Percentiles rank a stretch among this genome's conserved stretches.
Evolutionary conservation across 768 basidiomycete genomes (phyloP).

Genomic region (Termitomyces sp.): DNA sequence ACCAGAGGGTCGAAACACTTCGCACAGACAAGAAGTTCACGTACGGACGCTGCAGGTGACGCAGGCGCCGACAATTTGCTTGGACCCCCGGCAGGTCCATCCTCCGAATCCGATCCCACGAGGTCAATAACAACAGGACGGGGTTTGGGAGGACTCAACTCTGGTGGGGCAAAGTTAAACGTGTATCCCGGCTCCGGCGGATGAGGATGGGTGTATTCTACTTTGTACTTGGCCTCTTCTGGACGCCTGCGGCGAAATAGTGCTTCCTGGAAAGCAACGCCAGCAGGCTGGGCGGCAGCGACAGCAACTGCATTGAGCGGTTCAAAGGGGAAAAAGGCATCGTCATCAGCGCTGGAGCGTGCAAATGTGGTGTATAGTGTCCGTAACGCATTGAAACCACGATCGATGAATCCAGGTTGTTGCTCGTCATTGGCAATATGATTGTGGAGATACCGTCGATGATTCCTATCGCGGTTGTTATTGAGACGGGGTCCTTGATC

Average conservation of each 20-base stretch:
- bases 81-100: conserved; percentile 23
- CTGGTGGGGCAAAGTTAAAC: conserved; percentile 56
- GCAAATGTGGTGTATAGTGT: conserved; percentile 12
- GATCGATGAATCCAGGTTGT: conserved; percentile 16
- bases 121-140: conserved; percentile 40
- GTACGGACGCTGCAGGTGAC: conserved; percentile 21
- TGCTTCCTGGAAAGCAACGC: conserved; percentile 9
- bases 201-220: conserved; percentile 63
- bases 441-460: conserved; percentile 17
- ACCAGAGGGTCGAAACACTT: conserved; percentile 63
- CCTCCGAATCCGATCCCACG: conserved; percentile 26
- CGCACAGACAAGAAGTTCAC: conserved; percentile 61
- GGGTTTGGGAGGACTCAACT: conserved; percentile 21
- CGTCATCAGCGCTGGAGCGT: conserved; percentile 14
- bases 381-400: conserved; percentile 14
- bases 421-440: background rate
- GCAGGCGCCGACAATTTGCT: conserved; percentile 6
- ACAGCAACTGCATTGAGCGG: background rate
- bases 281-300: conserved; percentile 3
- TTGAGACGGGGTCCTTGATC: conserved; percentile 19
- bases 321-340: background rate
- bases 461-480: conserved; percentile 12
- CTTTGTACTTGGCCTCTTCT: conserved; percentile 42
- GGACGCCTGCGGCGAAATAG: background rate
- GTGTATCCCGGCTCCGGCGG: conserved; percentile 61